Evolutionary conservation across 768 basidiomycete genomes (phyloP).

Genomic region (Amanita pallidorosea): DNA sequence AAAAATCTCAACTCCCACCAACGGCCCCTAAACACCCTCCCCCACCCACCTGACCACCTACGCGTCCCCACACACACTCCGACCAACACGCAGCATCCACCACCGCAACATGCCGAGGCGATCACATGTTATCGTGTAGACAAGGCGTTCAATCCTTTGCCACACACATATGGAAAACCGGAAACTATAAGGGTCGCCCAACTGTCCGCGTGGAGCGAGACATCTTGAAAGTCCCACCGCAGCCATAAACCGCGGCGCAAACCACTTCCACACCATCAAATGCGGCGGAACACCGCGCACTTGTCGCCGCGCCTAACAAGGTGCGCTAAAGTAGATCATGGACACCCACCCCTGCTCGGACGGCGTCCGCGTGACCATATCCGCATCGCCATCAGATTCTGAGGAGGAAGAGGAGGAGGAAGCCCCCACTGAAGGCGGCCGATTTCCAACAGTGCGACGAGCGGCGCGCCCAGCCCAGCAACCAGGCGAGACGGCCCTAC

Average conservation of each 20-base stretch:
- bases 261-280: slow-evolving; percentile 99
- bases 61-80: slow-evolving; percentile 47
- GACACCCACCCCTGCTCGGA: slow-evolving; percentile 51
- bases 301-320: slow-evolving; percentile 58
- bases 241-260: slow-evolving; percentile 89
- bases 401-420: not conserved
- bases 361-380: slow-evolving; percentile 25
- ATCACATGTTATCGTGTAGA: slow-evolving; percentile 71
- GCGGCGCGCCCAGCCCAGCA: slow-evolving; percentile 51
- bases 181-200: slow-evolving; percentile 53
- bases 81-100: slow-evolving; percentile 61
- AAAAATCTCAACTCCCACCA: too few species aligned
- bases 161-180: slow-evolving; percentile 37
- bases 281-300: slow-evolving; percentile 73
- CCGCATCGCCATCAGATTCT: slow-evolving; percentile 6
- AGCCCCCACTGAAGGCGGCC: slow-evolving; percentile 36
- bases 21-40: not conserved
- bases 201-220: slow-evolving; percentile 50
- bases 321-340: slow-evolving; percentile 55
- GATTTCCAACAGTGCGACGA: slow-evolving; percentile 80
- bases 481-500: slow-evolving; percentile 61
- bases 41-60: slow-evolving; percentile 11
- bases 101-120: slow-evolving; percentile 50
- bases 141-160: slow-evolving; percentile 52
- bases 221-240: slow-evolving; percentile 55